Evolutionary conservation across 169 alveolate genomes (phyloP).

Genomic region (Babesia bigemina): DNA sequence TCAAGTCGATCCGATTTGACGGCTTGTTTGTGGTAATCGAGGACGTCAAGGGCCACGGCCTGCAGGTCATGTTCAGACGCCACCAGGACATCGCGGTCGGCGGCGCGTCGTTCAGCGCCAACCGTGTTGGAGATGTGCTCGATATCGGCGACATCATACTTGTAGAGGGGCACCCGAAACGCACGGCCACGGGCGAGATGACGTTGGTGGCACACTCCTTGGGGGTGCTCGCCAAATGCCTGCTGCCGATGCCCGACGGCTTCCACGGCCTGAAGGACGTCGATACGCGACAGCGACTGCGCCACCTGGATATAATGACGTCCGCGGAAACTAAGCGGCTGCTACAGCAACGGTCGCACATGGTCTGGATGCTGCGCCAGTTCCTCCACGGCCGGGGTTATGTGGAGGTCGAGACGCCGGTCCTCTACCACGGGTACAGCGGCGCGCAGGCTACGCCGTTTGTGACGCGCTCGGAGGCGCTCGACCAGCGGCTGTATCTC

Average conservation of each 20-base stretch:
- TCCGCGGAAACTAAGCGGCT: conserved; percentile 86
- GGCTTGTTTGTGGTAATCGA: conserved; percentile 53
- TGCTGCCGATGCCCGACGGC: conserved; percentile 95
- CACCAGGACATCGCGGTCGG: conserved; percentile 13
- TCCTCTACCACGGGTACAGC: conserved; percentile 89
- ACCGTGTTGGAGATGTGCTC: conserved; percentile 38
- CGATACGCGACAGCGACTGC: conserved; percentile 92
- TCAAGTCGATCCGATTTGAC: conserved; percentile 43
- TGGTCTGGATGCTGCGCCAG: conserved; percentile 82
- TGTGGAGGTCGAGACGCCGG: conserved; percentile 99
- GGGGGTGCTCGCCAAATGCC: conserved; percentile 90
- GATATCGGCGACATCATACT: conserved; percentile 76
- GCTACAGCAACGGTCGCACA: conserved; percentile 77
- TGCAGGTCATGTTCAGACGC: conserved; percentile 56
- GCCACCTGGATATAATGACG: conserved; percentile 96
- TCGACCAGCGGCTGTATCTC: conserved; percentile 93
- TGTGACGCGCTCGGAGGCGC: conserved; percentile 96
- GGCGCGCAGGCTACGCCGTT: conserved; percentile 98
- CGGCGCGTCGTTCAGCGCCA: not conserved
- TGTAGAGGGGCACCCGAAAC: conserved; percentile 81
- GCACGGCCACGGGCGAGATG: conserved; percentile 96
- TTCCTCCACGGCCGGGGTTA: conserved; percentile 91
- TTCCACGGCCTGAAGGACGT: conserved; percentile 93
- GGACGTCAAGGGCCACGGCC: conserved; percentile 20
- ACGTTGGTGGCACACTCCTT: conserved; percentile 90